Conservation (phyloP, 1,284 basidiomycete genomes). For the Fomitiporia mediterranea region DNA sequence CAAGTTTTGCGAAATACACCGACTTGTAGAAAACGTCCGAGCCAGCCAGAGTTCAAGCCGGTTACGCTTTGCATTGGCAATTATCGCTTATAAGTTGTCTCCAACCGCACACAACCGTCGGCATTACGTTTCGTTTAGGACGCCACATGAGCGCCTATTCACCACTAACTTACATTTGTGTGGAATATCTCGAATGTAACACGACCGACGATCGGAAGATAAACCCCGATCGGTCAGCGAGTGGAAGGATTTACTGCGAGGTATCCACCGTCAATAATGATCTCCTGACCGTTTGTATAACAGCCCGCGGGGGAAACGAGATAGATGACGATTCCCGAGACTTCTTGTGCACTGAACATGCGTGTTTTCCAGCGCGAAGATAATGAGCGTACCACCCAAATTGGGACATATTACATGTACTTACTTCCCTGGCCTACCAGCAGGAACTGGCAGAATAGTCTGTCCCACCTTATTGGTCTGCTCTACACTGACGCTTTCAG, state of each 20-base stretch:
- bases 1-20: no score
- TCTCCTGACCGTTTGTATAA: constrained; percentile 71
- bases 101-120: no score
- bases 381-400: neutral
- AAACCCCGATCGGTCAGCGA: no score
- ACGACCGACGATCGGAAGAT: no score
- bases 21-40: no score
- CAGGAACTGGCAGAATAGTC: constrained; percentile 54
- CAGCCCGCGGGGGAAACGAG: constrained; percentile 64
- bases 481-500: constrained; percentile 27
- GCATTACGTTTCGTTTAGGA: no score
- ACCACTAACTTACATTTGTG: no score
- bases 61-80: no score
- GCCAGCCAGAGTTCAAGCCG: no score
- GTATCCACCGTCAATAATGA: constrained; percentile 70
- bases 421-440: constrained; percentile 60
- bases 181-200: no score
- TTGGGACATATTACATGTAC: constrained; percentile 24
- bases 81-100: no score
- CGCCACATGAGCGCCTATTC: no score
- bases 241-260: constrained; percentile 63
- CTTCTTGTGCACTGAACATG: constrained; percentile 53
- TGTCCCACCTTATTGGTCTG: constrained; percentile 51
- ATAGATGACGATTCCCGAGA: constrained; percentile 71
- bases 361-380: neutral